Percentiles rank a stretch among this genome's conserved stretches.
Evolutionary conservation across 2,329 filamentous ascomycete genomes (phyloP).

Genomic region (Lecanicillium sp.): DNA sequence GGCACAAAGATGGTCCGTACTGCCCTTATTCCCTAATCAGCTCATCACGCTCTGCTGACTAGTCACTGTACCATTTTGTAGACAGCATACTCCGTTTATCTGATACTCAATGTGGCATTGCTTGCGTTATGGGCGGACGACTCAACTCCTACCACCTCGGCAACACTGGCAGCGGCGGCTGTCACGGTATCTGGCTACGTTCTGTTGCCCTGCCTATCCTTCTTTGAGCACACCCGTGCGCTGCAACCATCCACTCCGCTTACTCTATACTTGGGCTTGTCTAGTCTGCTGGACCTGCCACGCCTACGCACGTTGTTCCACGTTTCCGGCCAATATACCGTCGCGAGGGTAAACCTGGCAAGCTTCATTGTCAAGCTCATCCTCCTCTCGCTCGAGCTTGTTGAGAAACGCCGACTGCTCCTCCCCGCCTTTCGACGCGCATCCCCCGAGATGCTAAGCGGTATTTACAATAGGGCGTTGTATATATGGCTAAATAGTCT

Average conservation of each 20-base stretch:
- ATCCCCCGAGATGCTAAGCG: background rate
- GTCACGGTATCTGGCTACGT: too few relatives aligned
- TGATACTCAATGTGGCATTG: too few relatives aligned
- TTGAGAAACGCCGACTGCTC: constrained; percentile 3
- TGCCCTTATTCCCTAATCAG: too few relatives aligned
- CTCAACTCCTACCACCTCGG: too few relatives aligned
- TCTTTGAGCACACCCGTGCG: constrained; percentile 21
- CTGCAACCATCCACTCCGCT: constrained; percentile 24
- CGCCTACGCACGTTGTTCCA: constrained; percentile 23
- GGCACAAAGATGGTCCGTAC: too few relatives aligned
- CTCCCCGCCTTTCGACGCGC: background rate
- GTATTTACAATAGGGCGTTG: background rate
- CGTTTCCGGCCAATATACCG: constrained; percentile 11
- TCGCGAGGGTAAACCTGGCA: constrained; percentile 17
- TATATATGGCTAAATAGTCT: background rate
- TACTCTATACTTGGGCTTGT: constrained; percentile 20
- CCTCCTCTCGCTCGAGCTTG: constrained; percentile 20
- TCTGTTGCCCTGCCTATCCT: too few relatives aligned
- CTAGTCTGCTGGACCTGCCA: constrained; percentile 22
- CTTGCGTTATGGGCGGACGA: too few relatives aligned
- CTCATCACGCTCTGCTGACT: too few relatives aligned
- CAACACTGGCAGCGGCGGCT: too few relatives aligned
- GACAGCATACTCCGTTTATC: too few relatives aligned
- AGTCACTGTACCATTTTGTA: too few relatives aligned
- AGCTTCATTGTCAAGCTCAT: constrained; percentile 19